Conservation (phyloP, 2,329 filamentous ascomycete genomes). For the Corniculantispora saksenae region DNA sequence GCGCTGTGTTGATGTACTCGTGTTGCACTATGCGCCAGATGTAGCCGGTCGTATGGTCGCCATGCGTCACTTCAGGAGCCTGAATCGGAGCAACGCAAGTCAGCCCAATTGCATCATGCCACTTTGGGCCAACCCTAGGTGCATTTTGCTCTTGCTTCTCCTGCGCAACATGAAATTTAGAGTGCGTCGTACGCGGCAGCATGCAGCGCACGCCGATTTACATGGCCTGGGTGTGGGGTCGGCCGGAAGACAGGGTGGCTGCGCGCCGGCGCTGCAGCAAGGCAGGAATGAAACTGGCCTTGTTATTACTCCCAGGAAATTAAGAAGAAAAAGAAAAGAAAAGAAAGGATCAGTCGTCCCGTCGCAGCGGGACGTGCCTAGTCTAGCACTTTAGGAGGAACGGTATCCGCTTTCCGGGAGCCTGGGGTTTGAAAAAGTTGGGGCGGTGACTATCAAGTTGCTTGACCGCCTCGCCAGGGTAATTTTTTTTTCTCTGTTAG, state of each 20-base stretch:
- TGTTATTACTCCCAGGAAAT: not conserved
- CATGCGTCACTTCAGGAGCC: too few species aligned
- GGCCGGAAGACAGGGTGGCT: not conserved
- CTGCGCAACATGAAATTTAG: not conserved
- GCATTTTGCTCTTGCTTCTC: not conserved
- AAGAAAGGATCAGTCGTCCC: not conserved
- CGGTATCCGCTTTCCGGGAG: constrained; percentile 14
- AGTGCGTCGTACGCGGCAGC: too few species aligned
- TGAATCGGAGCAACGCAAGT: not conserved
- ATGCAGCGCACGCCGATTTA: not conserved
- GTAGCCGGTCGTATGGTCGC: too few species aligned
- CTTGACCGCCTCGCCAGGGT: constrained; percentile 8
- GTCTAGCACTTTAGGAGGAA: not conserved
- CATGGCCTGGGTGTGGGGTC: not conserved
- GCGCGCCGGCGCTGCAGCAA: not conserved
- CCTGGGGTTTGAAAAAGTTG: not conserved
- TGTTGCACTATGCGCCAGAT: not conserved
- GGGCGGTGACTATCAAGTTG: constrained; percentile 9
- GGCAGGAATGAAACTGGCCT: too few species aligned
- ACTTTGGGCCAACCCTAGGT: not conserved
- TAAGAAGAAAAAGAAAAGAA: not conserved
- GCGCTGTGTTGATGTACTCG: too few species aligned
- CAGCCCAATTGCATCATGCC: not conserved
- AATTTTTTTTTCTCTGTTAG: not conserved
- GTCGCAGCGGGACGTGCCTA: constrained; percentile 12